phyloP scores from a whole-genome alignment of 2,329 filamentous ascomycete genomes.

The Calonectria ilicicola region DNA sequence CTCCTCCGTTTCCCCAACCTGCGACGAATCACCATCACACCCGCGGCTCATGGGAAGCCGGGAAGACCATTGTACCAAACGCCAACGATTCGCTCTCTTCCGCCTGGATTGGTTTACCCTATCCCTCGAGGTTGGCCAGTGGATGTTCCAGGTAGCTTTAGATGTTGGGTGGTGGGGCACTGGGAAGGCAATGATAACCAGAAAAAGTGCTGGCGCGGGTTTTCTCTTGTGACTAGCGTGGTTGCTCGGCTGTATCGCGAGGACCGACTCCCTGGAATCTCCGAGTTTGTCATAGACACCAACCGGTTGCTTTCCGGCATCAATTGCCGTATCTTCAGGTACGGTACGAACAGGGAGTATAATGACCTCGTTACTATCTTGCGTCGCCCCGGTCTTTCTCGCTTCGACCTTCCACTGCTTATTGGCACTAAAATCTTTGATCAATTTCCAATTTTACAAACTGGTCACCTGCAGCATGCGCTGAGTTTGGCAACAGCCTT shows the following conservation, averaged over 20 bases:
- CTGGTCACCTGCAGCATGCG: background rate
- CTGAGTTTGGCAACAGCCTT: background rate
- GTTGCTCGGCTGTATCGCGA: background rate
- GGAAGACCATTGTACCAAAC: background rate
- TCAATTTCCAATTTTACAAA: background rate
- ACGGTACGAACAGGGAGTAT: background rate
- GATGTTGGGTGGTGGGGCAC: background rate
- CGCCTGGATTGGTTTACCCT: background rate
- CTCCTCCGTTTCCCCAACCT: background rate
- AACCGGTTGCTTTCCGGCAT: background rate
- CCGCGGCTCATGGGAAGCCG: background rate
- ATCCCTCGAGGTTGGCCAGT: background rate
- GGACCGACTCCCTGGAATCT: background rate
- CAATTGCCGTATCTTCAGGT: background rate
- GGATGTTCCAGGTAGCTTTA: no score
- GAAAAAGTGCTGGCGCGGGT: conserved; percentile 24
- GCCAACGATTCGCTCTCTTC: background rate
- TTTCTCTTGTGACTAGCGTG: background rate
- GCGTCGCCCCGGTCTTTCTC: background rate
- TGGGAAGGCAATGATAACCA: background rate
- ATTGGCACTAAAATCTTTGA: background rate
- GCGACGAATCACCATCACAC: background rate
- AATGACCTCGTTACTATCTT: conserved; percentile 1
- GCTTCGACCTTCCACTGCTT: conserved; percentile 1
- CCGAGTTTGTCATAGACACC: conserved; percentile 9